Conservation (phyloP, 352 stramenopile species). For the Phytophthora sansomeana region DNA sequence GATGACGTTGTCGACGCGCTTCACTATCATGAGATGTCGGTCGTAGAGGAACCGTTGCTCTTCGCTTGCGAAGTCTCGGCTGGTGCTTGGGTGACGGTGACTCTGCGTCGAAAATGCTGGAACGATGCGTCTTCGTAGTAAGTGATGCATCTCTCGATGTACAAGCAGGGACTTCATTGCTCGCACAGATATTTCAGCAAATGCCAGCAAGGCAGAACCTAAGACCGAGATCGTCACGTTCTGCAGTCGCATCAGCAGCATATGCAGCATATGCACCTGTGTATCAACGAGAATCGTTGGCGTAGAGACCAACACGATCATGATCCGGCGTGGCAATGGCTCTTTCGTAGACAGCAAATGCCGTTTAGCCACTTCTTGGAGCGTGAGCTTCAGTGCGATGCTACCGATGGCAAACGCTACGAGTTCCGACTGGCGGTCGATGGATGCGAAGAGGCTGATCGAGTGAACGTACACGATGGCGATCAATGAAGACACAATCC, state of each 20-base stretch:
- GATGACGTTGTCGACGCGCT: background rate
- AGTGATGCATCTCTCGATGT: background rate
- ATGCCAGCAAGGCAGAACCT: constrained; percentile 19
- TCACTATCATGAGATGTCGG: background rate
- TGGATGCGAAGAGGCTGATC: constrained; percentile 7
- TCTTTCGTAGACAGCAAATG: constrained; percentile 1
- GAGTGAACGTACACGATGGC: constrained; percentile 26
- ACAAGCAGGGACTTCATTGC: constrained; percentile 24
- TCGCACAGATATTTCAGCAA: constrained; percentile 33
- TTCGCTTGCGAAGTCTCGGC: background rate
- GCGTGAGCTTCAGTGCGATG: constrained; percentile 21
- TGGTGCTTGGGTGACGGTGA: too few species aligned
- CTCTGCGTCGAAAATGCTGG: background rate
- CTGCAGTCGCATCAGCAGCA: constrained; percentile 35
- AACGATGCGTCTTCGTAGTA: background rate
- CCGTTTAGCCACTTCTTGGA: constrained; percentile 18
- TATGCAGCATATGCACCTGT: constrained; percentile 40
- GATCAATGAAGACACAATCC: background rate
- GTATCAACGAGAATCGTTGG: constrained; percentile 47
- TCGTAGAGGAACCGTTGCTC: background rate
- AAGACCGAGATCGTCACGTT: constrained; percentile 21
- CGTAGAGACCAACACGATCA: constrained; percentile 27
- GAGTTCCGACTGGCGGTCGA: constrained; percentile 8
- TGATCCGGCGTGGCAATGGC: background rate
- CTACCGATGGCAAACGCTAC: constrained; percentile 12